These are phyloP conservation scores for Comarum palustre DNA, from an alignment of 306 rosid genomes.

Conservation along the genomic window DNA sequence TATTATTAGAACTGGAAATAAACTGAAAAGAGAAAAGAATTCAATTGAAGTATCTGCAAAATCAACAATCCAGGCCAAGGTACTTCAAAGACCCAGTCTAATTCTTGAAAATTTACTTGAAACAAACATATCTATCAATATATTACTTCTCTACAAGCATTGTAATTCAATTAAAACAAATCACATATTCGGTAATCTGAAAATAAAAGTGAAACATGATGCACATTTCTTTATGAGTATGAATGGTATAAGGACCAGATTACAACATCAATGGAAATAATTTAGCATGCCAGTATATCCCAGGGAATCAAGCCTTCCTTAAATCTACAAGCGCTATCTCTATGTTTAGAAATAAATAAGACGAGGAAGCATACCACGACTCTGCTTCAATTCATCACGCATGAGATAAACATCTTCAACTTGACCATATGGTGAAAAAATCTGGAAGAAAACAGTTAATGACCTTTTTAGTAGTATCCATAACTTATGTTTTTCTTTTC, in stretches of 20 bases:
- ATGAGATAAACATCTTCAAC: slow-evolving; percentile 96
- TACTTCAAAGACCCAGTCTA: background rate
- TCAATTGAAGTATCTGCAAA: background rate
- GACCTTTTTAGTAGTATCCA: slow-evolving; percentile 13
- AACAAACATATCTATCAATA: background rate
- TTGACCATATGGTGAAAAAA: slow-evolving; percentile 76
- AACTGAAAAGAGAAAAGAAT: background rate
- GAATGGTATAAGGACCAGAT: background rate
- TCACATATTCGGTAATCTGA: background rate
- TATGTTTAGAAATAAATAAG: slow-evolving; percentile 14
- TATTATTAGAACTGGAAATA: background rate
- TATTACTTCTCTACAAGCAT: background rate
- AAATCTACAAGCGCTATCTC: slow-evolving; percentile 2
- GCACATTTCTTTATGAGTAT: background rate
- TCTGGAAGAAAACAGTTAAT: slow-evolving; percentile 47
- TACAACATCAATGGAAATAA: background rate
- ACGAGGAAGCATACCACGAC: slow-evolving; percentile 67
- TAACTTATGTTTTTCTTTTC: background rate
- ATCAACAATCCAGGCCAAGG: background rate
- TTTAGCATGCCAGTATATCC: background rate
- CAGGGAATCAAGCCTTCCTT: background rate
- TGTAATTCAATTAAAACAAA: background rate
- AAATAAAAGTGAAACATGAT: background rate
- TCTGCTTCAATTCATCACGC: slow-evolving; percentile 91
- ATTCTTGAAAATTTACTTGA: background rate